A percentile compares a stretch with the other conserved stretches of the same genome.
phyloP scores from a whole-genome alignment of 2,329 filamentous ascomycete species.

The Ramularia endophylla region DNA sequence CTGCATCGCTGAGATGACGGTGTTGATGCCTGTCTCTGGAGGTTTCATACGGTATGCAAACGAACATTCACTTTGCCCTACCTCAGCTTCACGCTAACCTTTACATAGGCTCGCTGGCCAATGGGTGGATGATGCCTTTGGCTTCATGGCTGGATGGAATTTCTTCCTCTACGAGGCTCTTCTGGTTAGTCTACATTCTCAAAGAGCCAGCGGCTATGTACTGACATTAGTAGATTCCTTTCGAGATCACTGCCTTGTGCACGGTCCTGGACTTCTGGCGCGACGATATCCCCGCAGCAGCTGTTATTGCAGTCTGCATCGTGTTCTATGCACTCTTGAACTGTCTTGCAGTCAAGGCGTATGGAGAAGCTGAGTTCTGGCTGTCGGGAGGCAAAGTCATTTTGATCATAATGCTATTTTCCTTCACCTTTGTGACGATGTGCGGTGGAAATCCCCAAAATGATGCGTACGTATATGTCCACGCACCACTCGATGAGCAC shows the following conservation, averaged over 20 bases:
- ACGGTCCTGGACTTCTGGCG: slow-evolving; percentile 39
- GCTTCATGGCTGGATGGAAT: slow-evolving; percentile 47
- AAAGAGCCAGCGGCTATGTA: background rate
- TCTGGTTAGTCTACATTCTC: slow-evolving; percentile 34
- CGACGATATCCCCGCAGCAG: slow-evolving; percentile 40
- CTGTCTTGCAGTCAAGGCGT: slow-evolving; percentile 39
- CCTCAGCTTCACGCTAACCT: too few species aligned
- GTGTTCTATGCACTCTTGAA: slow-evolving; percentile 32
- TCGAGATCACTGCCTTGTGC: slow-evolving; percentile 46
- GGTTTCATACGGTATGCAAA: slow-evolving; percentile 58
- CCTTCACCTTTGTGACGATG: slow-evolving; percentile 31
- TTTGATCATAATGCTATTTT: slow-evolving; percentile 26
- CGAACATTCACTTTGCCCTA: too few species aligned
- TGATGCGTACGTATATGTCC: slow-evolving; percentile 24
- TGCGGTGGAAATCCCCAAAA: slow-evolving; percentile 28
- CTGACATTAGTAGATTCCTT: slow-evolving; percentile 30
- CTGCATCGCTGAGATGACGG: slow-evolving; percentile 57
- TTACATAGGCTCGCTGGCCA: slow-evolving; percentile 58
- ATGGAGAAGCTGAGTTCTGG: slow-evolving; percentile 46
- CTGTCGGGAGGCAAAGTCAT: slow-evolving; percentile 44
- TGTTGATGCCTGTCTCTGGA: slow-evolving; percentile 16
- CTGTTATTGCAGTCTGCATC: slow-evolving; percentile 38
- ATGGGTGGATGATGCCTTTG: slow-evolving; percentile 61
- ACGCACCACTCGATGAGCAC: too few species aligned
- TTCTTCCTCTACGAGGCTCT: slow-evolving; percentile 48